phyloP scores from a whole-genome alignment of 2,329 filamentous ascomycete species.

The Cladophialophora immunda region DNA sequence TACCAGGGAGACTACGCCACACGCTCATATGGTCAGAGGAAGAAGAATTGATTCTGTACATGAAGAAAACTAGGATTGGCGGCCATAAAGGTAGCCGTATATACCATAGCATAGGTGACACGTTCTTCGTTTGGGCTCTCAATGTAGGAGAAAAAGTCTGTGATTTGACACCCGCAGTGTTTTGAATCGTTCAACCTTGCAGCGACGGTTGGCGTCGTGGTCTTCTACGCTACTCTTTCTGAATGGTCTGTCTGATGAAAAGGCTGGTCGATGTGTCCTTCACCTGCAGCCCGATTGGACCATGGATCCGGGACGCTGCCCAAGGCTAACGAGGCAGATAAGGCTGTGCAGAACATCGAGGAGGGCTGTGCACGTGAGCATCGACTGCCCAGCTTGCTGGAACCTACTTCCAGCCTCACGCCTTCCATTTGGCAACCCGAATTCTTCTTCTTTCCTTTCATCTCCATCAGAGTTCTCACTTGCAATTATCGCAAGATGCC shows the following conservation, averaged over 20 bases:
- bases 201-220: background rate
- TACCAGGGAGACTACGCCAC: slow-evolving; percentile 5
- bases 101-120: background rate
- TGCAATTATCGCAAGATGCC: background rate
- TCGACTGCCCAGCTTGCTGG: background rate
- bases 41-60: background rate
- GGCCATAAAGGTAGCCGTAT: background rate
- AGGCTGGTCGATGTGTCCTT: background rate
- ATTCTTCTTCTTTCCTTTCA: background rate
- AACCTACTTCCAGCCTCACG: background rate
- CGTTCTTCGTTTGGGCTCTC: background rate
- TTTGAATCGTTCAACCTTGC: background rate
- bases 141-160: background rate
- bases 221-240: background rate
- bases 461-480: background rate
- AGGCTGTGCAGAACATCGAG: background rate
- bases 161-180: background rate
- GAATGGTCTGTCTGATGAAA: background rate
- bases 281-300: background rate
- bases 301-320: background rate
- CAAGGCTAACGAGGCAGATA: background rate
- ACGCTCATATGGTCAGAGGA: background rate
- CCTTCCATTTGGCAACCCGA: background rate
- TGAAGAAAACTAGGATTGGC: background rate
- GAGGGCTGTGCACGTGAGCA: background rate